Evolutionary conservation across 371 early-diverging fungal genomes (phyloP), one percentile per base, ranked within the genome.

Genomic region (Mucor velutinosus): DNA sequence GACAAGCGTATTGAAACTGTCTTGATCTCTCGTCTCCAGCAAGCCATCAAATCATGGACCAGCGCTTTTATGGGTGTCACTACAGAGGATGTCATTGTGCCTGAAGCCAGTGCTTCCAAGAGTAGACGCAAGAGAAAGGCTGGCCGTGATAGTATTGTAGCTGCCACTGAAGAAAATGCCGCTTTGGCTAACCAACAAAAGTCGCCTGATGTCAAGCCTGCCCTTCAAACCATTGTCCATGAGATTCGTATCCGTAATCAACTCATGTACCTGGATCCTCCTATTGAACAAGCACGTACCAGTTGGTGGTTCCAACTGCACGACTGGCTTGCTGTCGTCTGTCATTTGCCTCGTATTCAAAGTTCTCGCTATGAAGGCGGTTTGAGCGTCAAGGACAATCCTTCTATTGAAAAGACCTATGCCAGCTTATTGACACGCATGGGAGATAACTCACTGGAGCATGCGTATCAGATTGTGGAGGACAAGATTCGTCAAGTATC

Each of bases 191-290:
- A 69, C 25, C 73, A 77, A 7, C 76, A 71, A 64, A 86, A 76
- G 43, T 73, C 75, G 19, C 73, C 85, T 23, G 87, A 90, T 60
- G 85, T 88, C 32, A 86, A 88, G 56, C 90, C 90, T 17, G 73
- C 78, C 0, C 78, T 94, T 37, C 86, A 89, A 62, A 79, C 86
- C 2, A 79, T 91, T 15, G 82, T 94, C 1, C 95, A 95, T 64
- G 94, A 94, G 78, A 82, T 97, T 56, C 87, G 92, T 49, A 90
- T 99, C 73, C 88, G 89, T 66, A 95, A 98, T 81, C 99, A 98
- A 79, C 87, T 93, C 70, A 95, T 99, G 94, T 95, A 90, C 70
- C 83, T 99, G 30, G 94, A 96, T 56, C 99, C 99, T 43, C 97
- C 99, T 25, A 84, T 99, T 25, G 98, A 98, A 76, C 88, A 93